A percentile compares a stretch with the other conserved stretches of the same genome.
Evolutionary conservation across 78 protist species (phyloP).

Genomic region (Planoprotostelium fungivorum): DNA sequence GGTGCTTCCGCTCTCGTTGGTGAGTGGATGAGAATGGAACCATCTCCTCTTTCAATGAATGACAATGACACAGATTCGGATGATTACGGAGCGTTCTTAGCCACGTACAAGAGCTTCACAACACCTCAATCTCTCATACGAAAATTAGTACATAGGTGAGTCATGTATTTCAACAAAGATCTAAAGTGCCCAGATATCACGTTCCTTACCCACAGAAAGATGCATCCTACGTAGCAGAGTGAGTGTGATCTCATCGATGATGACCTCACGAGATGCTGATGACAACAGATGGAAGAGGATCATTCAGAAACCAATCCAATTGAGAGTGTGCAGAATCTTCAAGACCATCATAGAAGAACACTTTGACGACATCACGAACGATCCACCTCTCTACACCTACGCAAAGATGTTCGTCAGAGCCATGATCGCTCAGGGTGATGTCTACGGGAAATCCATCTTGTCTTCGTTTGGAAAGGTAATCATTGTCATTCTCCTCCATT

Average conservation of each 20-base stretch:
- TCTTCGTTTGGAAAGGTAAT: background rate
- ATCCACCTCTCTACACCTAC: background rate
- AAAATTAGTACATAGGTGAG: background rate
- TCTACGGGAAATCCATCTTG: background rate
- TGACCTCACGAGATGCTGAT: background rate
- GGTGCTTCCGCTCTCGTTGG: background rate
- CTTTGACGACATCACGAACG: background rate
- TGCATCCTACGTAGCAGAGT: background rate
- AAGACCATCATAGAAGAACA: background rate
- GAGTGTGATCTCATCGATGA: background rate
- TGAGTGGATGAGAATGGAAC: background rate
- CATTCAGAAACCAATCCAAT: background rate
- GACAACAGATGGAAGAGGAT: background rate
- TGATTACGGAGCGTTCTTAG: background rate
- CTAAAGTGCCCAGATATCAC: background rate
- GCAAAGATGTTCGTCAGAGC: background rate
- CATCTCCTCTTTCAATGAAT: too few relatives aligned
- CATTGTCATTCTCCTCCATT: too few relatives aligned
- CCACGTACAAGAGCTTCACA: background rate
- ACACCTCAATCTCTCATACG: background rate
- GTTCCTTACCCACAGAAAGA: background rate
- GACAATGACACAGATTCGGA: background rate
- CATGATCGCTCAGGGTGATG: background rate
- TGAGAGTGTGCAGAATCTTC: background rate
- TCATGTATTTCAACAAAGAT: background rate